Evolutionary conservation across 495 filamentous ascomycete genomes (phyloP).

Genomic region (Hypoxylon subgilvum): DNA sequence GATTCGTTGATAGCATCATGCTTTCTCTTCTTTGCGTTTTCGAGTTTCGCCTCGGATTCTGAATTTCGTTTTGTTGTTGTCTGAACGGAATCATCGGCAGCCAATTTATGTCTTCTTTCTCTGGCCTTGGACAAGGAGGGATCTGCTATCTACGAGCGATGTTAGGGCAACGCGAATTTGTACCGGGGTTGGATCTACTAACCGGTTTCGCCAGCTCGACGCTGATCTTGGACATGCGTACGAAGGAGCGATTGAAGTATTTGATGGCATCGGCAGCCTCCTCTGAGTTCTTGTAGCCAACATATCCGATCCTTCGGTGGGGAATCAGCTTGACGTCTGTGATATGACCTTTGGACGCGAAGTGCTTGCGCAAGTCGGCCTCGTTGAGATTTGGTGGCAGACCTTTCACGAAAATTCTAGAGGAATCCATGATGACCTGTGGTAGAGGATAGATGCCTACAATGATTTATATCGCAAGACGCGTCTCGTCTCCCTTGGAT

Average conservation of each 20-base stretch:
- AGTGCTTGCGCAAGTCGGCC: constrained; percentile 83
- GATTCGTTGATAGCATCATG: constrained; percentile 56
- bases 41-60: constrained; percentile 20
- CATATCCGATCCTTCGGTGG: constrained; percentile 88
- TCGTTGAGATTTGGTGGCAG: constrained; percentile 43
- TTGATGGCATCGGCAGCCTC: constrained; percentile 81
- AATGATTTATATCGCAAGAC: neutral
- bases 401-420: constrained; percentile 87
- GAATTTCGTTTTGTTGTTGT: constrained; percentile 24
- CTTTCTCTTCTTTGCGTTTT: constrained; percentile 57
- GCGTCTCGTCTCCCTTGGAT: neutral
- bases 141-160: constrained; percentile 41
- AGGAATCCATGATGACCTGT: constrained; percentile 61
- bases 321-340: constrained; percentile 92
- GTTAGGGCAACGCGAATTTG: constrained; percentile 3
- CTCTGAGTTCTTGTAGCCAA: constrained; percentile 86
- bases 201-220: constrained; percentile 92
- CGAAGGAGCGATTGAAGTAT: constrained; percentile 93
- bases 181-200: constrained; percentile 41
- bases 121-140: constrained; percentile 30
- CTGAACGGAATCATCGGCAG: constrained; percentile 39
- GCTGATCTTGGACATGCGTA: constrained; percentile 92
- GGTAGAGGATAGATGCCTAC: neutral
- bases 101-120: constrained; percentile 33
- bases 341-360: constrained; percentile 73